Evolutionary conservation across 2,329 filamentous ascomycete genomes (phyloP), one percentile per base, ranked within the genome.

Genomic region (Fusarium sarcochroum): DNA sequence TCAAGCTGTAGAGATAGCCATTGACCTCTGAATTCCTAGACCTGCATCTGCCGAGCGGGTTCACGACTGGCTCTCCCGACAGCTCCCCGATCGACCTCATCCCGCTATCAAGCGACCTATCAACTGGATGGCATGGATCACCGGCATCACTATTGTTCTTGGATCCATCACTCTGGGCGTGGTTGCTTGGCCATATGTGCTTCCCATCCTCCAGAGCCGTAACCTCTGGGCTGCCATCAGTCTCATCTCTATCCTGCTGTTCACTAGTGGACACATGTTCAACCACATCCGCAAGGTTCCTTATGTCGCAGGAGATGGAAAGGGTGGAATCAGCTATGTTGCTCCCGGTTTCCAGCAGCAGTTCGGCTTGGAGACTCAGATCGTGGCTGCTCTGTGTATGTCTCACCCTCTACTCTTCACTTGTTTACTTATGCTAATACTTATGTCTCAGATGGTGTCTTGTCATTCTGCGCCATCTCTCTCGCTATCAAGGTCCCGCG

Each of bases 211-310:
- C 35, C 93, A 94, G 79, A 98, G 91, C 84, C 91, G 95, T 72
- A 98, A 97, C 75, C 82, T 98, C 18, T 99, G 96, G 96, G 94
- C 95, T 23, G 93, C 92, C 21, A 81, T 97, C 75, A 97, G 92
- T 80, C 84, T 99, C 71, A 94, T 98, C 75, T 86, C 90, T 15
- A 94, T 99, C 67, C 87, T 99, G 41, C 85, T 98, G 59, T 99
- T 98, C 82, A 98, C 92, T 46, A 96, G 92, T 73, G 97, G 96
- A 38, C 94, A 98, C 81, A 99, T 99, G 97, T 99, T 97, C 87
- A 99, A 98, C 80, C 94, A 98, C 77, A 99, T 99, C 76, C 89
- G 97, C 73, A 95, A 96, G 79, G 93, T 97, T 4, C 96, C 96
- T 4, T 99, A 99, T 74, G 93, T 98, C 32, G 86, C 90, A 41